A percentile compares a stretch with the other conserved stretches of the same genome.
phyloP scores from a whole-genome alignment of 129 eudicot genomes.

The Apium graveolens region DNA sequence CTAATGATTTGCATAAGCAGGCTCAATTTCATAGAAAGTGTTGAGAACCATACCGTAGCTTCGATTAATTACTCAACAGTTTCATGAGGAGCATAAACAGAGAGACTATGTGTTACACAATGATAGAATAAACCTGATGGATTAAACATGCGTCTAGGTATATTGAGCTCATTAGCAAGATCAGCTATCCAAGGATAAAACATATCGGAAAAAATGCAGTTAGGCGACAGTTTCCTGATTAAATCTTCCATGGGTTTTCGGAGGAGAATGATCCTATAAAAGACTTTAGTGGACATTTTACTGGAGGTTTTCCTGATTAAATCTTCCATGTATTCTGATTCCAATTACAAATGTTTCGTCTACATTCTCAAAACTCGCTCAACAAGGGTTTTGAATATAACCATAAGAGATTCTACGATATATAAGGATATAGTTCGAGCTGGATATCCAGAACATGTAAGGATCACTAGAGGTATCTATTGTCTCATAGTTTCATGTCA shows the following conservation, averaged over 20 bases:
- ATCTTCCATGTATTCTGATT: too few relatives aligned
- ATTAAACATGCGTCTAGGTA: constrained; percentile 27
- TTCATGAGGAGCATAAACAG: constrained; percentile 24
- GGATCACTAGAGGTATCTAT: too few relatives aligned
- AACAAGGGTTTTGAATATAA: too few relatives aligned
- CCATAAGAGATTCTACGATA: too few relatives aligned
- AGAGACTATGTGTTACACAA: constrained; percentile 10
- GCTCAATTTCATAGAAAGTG: constrained; percentile 27
- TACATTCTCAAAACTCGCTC: too few relatives aligned
- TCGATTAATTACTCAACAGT: constrained; percentile 13
- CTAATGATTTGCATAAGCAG: constrained; percentile 29
- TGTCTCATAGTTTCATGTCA: too few relatives aligned
- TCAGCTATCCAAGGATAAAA: constrained; percentile 36
- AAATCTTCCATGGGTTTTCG: constrained; percentile 22
- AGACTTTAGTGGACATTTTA: constrained; percentile 12
- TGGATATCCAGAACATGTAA: too few relatives aligned
- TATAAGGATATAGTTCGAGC: too few relatives aligned
- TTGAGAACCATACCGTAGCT: constrained; percentile 22
- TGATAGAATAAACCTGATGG: constrained; percentile 9
- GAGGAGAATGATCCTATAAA: constrained; percentile 15
- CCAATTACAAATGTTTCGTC: too few relatives aligned
- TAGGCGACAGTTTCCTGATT: constrained; percentile 10
- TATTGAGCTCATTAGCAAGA: constrained; percentile 13
- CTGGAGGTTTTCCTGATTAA: too few relatives aligned
- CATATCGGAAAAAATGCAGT: constrained; percentile 34